These are phyloP conservation scores for Trichoderma gamsii DNA, from an alignment of 495 filamentous ascomycete species.

Conservation along the genomic window DNA sequence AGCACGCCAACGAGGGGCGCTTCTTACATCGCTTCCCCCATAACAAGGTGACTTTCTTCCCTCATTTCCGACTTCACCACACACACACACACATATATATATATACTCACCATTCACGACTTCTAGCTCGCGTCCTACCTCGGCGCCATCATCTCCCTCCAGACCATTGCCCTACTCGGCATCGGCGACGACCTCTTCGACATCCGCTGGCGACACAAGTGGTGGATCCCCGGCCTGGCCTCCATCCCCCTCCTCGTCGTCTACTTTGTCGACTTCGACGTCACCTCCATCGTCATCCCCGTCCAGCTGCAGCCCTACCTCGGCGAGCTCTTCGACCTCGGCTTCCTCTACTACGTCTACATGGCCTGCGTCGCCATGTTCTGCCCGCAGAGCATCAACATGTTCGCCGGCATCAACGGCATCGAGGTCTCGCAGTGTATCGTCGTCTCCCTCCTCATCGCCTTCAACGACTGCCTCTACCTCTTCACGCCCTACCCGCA, in stretches of 20 bases:
- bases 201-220: slow-evolving; percentile 97
- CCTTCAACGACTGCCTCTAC: slow-evolving; percentile 76
- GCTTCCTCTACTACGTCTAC: slow-evolving; percentile 88
- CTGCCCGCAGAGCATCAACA: slow-evolving; percentile 97
- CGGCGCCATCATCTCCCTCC: slow-evolving; percentile 85
- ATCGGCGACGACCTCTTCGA: slow-evolving; percentile 96
- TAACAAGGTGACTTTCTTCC: slow-evolving; percentile 62
- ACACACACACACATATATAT: no score
- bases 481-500: slow-evolving; percentile 77
- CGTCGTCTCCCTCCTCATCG: slow-evolving; percentile 77
- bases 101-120: background rate
- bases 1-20: slow-evolving; percentile 68
- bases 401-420: slow-evolving; percentile 93
- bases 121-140: slow-evolving; percentile 84
- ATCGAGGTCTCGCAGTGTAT: slow-evolving; percentile 94
- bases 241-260: slow-evolving; percentile 91
- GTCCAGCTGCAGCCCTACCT: slow-evolving; percentile 76
- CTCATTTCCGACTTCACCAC: background rate
- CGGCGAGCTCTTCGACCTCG: slow-evolving; percentile 75
- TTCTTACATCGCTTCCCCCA: slow-evolving; percentile 89
- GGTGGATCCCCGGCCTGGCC: slow-evolving; percentile 92
- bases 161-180: slow-evolving; percentile 82
- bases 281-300: slow-evolving; percentile 89
- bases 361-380: slow-evolving; percentile 95
- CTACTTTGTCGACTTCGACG: slow-evolving; percentile 96